A percentile compares a stretch with the other conserved stretches of the same genome.
phyloP scores from a whole-genome alignment of 1,139 yeast genomes.

The Debaryomyces singareniensis region DNA sequence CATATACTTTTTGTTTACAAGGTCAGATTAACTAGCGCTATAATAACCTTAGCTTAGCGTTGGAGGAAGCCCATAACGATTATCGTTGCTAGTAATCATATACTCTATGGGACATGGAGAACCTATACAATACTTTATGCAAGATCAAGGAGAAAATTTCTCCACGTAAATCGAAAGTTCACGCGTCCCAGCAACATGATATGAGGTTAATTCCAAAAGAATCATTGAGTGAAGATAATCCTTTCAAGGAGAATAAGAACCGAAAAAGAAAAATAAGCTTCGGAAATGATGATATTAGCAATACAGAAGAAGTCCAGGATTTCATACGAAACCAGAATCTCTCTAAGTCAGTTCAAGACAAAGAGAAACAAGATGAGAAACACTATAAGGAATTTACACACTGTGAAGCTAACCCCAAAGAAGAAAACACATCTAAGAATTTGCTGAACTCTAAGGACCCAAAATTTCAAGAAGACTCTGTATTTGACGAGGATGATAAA shows the following conservation, averaged over 20 bases:
- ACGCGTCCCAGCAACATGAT: slow-evolving; percentile 7
- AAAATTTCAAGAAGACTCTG: background rate
- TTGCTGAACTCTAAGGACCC: background rate
- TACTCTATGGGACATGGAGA: no score
- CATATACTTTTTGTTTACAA: background rate
- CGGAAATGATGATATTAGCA: background rate
- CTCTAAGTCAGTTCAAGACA: background rate
- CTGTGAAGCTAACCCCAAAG: slow-evolving; percentile 1
- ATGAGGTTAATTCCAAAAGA: slow-evolving; percentile 8
- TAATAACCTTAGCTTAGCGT: no score
- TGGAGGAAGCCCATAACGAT: no score
- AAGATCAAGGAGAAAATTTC: slow-evolving; percentile 14
- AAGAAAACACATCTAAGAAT: background rate
- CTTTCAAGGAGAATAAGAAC: slow-evolving; percentile 21
- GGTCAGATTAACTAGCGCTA: no score
- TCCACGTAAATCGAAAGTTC: slow-evolving; percentile 8
- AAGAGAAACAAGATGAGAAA: background rate
- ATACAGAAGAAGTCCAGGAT: background rate
- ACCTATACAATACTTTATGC: slow-evolving; percentile 11
- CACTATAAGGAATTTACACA: background rate
- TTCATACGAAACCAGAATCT: background rate
- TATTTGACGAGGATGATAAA: slow-evolving; percentile 26
- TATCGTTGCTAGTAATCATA: no score
- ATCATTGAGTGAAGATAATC: slow-evolving; percentile 17
- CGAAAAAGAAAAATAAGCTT: background rate